Base-by-base conservation (phyloP, 2,329 filamentous ascomycete genomes). In the Fusarium illudens region DNA sequence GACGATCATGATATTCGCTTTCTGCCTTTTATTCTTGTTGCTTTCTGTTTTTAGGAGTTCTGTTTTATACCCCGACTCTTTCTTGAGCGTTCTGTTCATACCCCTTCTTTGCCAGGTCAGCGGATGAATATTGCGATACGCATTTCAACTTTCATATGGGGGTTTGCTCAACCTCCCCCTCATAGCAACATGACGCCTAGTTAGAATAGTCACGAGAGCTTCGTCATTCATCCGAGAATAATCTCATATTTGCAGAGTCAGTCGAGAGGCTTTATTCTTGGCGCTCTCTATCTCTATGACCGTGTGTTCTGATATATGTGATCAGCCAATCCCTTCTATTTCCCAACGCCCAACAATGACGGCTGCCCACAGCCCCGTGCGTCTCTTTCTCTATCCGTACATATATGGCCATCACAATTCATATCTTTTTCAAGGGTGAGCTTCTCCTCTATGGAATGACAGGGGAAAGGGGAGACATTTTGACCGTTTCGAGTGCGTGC, bases 321-420 rank as follows among this genome's bases (percentile, higher is more conserved):
- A 64, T 58, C 64, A 61, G 63, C 56, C 64, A 60, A 57, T 69
- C 64, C 71, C 68, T 66, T 73, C 64, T 75, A 72, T 73, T 59
- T 70, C 72, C 73, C 68, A 76, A 76, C 75, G 75, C 75, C 75
- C 65, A 70, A 67, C 63, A 74, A 75, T 66, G 70, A 72, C 59
- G 58, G 60, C 64, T 64, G 54, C 63, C 49, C 56, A 53, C 52
- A 65, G 65, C 62, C 67, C 25, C 65, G 64, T 67, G 48, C 42
- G 39, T 66, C 63, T 64, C 57, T 64, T 55, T 57, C 66, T 69
- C 65, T 73, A 71, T 70, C 62, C 71, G 68, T 75, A 74, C 68
- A 75, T 68, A 71, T 59, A 73, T 75, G 60, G 42, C 67, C 68
- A 72, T 71, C 62, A 59, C 60, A 64, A 56, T 61, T 65, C 68